Conservation (phyloP, 306 rosid genomes). For the Cyclanthera cordifolia region DNA sequence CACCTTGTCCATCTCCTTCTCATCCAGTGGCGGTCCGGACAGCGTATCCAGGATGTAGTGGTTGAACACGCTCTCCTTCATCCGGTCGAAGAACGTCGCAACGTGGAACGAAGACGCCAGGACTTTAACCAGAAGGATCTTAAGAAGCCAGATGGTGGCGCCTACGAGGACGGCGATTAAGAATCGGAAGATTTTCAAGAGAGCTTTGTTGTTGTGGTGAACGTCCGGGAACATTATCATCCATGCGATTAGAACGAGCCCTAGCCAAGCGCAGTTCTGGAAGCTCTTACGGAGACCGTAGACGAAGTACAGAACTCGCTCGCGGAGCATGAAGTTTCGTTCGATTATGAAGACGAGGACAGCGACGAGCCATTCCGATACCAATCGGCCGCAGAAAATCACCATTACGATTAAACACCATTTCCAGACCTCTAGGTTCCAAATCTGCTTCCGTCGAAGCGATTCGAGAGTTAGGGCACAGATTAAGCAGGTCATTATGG, state of each 20-base stretch:
- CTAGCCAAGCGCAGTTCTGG: slow-evolving; percentile 43
- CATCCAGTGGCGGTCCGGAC: slow-evolving; percentile 34
- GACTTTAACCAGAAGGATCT: slow-evolving; percentile 34
- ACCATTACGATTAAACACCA: slow-evolving; percentile 46
- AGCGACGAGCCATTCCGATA: slow-evolving; percentile 33
- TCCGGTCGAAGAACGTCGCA: slow-evolving; percentile 38
- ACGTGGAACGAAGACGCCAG: slow-evolving; percentile 43
- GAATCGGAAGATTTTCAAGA: slow-evolving; percentile 26
- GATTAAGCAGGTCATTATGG: slow-evolving; percentile 28
- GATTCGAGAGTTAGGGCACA: slow-evolving; percentile 23
- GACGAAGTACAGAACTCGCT: slow-evolving; percentile 33
- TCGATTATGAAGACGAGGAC: slow-evolving; percentile 33
- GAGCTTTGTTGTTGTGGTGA: slow-evolving; percentile 21
- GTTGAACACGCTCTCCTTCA: slow-evolving; percentile 38
- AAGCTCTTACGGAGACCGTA: slow-evolving; percentile 37
- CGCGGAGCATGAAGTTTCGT: slow-evolving; percentile 39
- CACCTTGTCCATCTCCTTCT: slow-evolving; percentile 25
- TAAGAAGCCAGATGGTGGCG: slow-evolving; percentile 37
- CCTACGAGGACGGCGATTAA: slow-evolving; percentile 30
- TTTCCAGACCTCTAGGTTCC: slow-evolving; percentile 32
- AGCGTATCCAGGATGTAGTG: slow-evolving; percentile 37
- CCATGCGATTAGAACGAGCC: slow-evolving; percentile 31
- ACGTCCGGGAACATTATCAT: slow-evolving; percentile 35
- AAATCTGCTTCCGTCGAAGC: slow-evolving; percentile 13
- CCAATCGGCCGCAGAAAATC: slow-evolving; percentile 36